Conservation (phyloP, 371 early-diverging fungal species). For the Nematocida homosporus region DNA sequence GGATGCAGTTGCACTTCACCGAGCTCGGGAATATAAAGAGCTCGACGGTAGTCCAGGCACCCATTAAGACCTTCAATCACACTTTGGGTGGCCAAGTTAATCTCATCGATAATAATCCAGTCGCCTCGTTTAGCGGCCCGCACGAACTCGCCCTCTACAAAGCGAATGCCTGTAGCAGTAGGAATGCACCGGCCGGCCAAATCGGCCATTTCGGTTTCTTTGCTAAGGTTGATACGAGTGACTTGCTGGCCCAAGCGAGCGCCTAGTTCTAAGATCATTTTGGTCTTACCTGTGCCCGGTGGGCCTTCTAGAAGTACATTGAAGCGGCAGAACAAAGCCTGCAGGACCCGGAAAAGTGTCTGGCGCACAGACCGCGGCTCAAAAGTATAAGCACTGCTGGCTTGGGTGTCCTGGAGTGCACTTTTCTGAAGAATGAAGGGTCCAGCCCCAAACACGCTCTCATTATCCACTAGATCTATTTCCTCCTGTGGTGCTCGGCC, state of each 20-base stretch:
- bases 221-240: constrained; percentile 92
- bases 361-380: constrained; percentile 66
- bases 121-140: constrained; percentile 85
- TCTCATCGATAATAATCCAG: constrained; percentile 96
- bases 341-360: constrained; percentile 80
- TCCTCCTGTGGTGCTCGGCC: constrained; percentile 7
- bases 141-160: constrained; percentile 80
- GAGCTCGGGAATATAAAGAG: constrained; percentile 71
- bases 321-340: constrained; percentile 76
- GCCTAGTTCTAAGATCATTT: constrained; percentile 80
- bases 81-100: constrained; percentile 95
- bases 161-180: constrained; percentile 45
- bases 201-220: constrained; percentile 97
- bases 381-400: constrained; percentile 24
- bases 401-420: neutral
- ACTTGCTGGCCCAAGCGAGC: constrained; percentile 73
- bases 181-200: constrained; percentile 76
- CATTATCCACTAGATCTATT: neutral
- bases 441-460: constrained; percentile 28
- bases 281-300: constrained; percentile 93
- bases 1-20: constrained; percentile 28
- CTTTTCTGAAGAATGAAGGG: constrained; percentile 31
- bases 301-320: constrained; percentile 93
- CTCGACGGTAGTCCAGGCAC: constrained; percentile 90
- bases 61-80: constrained; percentile 98